Evolutionary conservation across 1,284 basidiomycete species (phyloP), one percentile per base, ranked within the genome.

Genomic region (Apiotrichum domesticum): DNA sequence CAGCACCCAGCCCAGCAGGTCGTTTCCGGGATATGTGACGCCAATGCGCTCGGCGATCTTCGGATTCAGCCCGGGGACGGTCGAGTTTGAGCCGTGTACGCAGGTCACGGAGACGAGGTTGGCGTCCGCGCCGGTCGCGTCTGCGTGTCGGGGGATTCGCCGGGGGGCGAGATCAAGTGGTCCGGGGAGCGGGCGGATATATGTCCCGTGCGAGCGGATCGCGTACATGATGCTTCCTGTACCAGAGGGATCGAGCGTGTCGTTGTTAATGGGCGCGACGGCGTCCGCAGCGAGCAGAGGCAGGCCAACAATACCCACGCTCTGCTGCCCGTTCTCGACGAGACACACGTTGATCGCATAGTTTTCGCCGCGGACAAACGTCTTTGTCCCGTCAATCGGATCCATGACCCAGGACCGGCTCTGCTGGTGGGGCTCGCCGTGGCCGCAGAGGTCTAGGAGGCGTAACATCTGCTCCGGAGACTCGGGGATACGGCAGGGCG

Each of bases 1-100:
- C n/a, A 50, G 21, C 11, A 50, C 48, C 48, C 48, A 50, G n/a
- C 35, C 48, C 4, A 50, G 48, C 37, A 50, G 48, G 48, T 50
- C 29, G 48, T 39, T 40, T 35, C 48, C 48, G 10, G 48, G 48
- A 39, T 40, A 50, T n/a, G 48, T 21, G 7, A 50, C 14, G 37
- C 21, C 37, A 7, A 50, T 21, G 37, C 21, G 35, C 29, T 8
- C 21, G 11, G 48, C 2, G 11, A 50, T 50, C 48, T 50, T 50
- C 6, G 3, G 21, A 39, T 50, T 50, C 13, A 50, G 35, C 21
- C 48, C 48, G 4, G 48, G 48, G 4, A 50, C 48, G 35, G 48
- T 39, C 7, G 37, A 40, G 48, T 50, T 21, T 13, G 48, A 29
- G 35, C 48, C 48, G 35, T 40, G 37, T n/a, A 33, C 29, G 37